Evolutionary conservation across 352 stramenopile species (phyloP), one percentile per base, ranked within the genome.

Genomic region (Phytophthora cactorum): DNA sequence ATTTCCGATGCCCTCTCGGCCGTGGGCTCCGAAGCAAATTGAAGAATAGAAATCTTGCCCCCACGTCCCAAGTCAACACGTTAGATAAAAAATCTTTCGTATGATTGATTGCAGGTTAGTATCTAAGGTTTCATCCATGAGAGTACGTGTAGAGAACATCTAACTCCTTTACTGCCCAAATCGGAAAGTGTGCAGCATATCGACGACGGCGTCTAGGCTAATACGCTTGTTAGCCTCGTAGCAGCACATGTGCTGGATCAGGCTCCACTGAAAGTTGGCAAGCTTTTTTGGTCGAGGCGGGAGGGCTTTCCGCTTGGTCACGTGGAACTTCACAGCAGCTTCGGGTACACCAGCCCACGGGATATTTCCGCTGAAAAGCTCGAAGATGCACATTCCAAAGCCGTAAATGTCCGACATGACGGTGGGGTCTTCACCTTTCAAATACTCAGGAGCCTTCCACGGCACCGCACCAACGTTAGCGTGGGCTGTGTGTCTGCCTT

Each of bases 381-480:
- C 73, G 2, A 78, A 31, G 29, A 78, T 65, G 51, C 73, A 80
- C 73, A 80, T 78, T 15, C 60, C 73, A 41, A 80, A 73, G 0
- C 68, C 51, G 47, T 66, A 80, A 0, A 78, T 38, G 46, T 80
- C 73, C 5, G 73, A 73, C 61, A 54, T 55, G 3, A 68, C 34
- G 2, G 60, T 70, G 1, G 69, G 60, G 0, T 63, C 28, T 1
- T 17, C 25, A 4, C 61, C 65, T 0, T 10, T 22, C n/a, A 80
- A 63, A 9, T 66, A 61, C 36, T 80, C 66, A 1, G 73, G 68
- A 4, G 73, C 69, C 45, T 80, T 80, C 73, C 73, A 80, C 2
- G 61, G 56, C 4, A 65, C 32, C 7, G 73, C 69, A 10, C 73
- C 69, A 0, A 41, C 46, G 22, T 52, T 61, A 11, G 29, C 22